Evolutionary conservation across 225 moss, liverwort and hornwort species (phyloP).

Genomic region (Anthoceros angustus): DNA sequence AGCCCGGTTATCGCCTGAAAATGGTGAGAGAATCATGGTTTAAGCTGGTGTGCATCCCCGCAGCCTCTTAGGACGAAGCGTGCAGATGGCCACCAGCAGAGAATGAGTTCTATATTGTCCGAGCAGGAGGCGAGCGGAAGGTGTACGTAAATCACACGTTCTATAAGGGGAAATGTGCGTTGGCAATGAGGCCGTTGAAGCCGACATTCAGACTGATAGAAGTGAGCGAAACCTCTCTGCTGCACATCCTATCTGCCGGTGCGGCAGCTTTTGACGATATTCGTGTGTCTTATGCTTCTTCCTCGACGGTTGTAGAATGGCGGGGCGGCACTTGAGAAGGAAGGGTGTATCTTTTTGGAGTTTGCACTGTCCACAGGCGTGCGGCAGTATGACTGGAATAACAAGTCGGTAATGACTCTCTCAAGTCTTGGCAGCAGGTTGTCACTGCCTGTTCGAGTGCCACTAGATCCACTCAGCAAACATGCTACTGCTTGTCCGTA

Average conservation of each 20-base stretch:
- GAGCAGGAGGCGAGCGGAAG: not conserved
- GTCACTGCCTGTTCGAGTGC: not conserved
- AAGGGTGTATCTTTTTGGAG: slow-evolving; percentile 9
- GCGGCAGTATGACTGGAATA: slow-evolving; percentile 6
- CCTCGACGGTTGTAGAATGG: not conserved
- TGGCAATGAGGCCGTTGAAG: slow-evolving; percentile 5
- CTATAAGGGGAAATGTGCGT: slow-evolving; percentile 6
- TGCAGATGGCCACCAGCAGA: too few species aligned
- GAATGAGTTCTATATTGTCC: too few species aligned
- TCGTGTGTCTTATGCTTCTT: not conserved
- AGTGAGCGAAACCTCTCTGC: not conserved
- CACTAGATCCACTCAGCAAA: not conserved
- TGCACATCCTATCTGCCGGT: not conserved
- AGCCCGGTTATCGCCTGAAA: too few species aligned
- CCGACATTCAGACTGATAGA: slow-evolving; percentile 6
- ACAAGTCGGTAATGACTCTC: not conserved
- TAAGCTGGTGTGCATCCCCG: too few species aligned
- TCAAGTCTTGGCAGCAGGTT: not conserved
- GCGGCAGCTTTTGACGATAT: not conserved
- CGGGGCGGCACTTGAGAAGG: not conserved
- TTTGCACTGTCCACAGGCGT: not conserved
- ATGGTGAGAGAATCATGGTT: too few species aligned
- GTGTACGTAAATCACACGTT: slow-evolving; percentile 6
- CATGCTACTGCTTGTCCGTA: not conserved
- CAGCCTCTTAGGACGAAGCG: too few species aligned